Evolutionary conservation across 768 basidiomycete species (phyloP).

Genomic region (Rhizopogon vinicolor): DNA sequence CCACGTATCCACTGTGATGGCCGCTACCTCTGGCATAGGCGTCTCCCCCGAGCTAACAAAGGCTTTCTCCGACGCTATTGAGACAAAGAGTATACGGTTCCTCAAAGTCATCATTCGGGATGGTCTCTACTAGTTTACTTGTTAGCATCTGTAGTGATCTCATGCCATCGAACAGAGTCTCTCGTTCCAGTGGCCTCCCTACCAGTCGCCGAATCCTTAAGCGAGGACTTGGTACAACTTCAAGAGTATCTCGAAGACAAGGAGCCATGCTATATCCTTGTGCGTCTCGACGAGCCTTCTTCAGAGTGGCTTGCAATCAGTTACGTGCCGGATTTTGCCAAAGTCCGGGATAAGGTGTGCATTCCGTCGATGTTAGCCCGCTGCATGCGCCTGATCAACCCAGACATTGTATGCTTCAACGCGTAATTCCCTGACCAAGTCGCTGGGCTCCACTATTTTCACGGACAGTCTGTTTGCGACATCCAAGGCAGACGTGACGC

Average conservation of each 20-base stretch:
- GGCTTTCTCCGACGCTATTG: conserved; percentile 55
- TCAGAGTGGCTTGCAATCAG: conserved; percentile 69
- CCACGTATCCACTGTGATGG: conserved; percentile 39
- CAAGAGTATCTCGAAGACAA: conserved; percentile 55
- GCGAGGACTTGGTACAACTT: conserved; percentile 57
- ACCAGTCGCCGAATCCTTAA: conserved; percentile 44
- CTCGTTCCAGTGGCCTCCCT: conserved; percentile 58
- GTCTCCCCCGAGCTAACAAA: conserved; percentile 54
- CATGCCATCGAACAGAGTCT: conserved; percentile 45
- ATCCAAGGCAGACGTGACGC: conserved; percentile 58
- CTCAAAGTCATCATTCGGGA: conserved; percentile 74
- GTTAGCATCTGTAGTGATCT: conserved; percentile 13
- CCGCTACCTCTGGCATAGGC: conserved; percentile 67
- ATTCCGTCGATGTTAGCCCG: conserved; percentile 2
- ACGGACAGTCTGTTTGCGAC: conserved; percentile 78
- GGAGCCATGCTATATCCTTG: conserved; percentile 73
- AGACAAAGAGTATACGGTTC: conserved; percentile 53
- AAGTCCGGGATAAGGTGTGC: conserved; percentile 73
- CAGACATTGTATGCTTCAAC: conserved; percentile 91
- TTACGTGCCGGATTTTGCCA: conserved; percentile 81
- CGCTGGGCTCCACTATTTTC: conserved; percentile 72
- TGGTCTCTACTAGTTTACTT: conserved; percentile 41
- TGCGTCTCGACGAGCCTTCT: conserved; percentile 53
- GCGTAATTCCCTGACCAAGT: conserved; percentile 60
- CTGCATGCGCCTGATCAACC: background rate